A percentile compares a stretch with the other conserved stretches of the same genome.
Evolutionary conservation across 1,284 basidiomycete genomes (phyloP).

Genomic region (Leccinum pachyderme): DNA sequence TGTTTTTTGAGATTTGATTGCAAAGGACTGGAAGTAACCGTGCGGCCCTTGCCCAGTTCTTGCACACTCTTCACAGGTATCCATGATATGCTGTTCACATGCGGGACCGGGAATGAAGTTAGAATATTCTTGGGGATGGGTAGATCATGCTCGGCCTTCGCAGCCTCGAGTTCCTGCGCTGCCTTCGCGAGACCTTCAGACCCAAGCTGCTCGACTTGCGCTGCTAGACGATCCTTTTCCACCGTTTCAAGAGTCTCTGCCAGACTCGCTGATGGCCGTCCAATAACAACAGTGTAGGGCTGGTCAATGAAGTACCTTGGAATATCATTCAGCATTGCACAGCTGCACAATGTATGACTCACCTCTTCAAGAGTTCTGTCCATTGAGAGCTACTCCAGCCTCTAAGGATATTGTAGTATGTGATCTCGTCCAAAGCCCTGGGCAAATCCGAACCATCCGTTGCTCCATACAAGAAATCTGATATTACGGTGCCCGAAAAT

Average conservation of each 20-base stretch:
- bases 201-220: constrained; percentile 74
- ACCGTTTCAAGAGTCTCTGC: constrained; percentile 80
- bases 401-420: constrained; percentile 65
- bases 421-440: constrained; percentile 77
- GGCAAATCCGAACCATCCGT: constrained; percentile 81
- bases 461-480: constrained; percentile 87
- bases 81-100: constrained; percentile 91
- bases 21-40: constrained; percentile 22
- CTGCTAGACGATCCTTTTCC: constrained; percentile 76
- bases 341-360: constrained; percentile 21
- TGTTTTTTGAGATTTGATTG: constrained; percentile 54
- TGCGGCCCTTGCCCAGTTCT: constrained; percentile 53
- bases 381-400: constrained; percentile 80
- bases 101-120: constrained; percentile 82
- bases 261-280: constrained; percentile 87
- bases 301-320: constrained; percentile 77
- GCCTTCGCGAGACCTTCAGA: constrained; percentile 77
- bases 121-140: constrained; percentile 83
- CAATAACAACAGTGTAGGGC: constrained; percentile 72
- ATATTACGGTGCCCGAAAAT: constrained; percentile 72
- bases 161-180: constrained; percentile 69
- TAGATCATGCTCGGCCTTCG: constrained; percentile 85
- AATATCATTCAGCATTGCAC: constrained; percentile 6
- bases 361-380: constrained; percentile 80
- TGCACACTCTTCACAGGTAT: constrained; percentile 86